Percentiles rank a stretch among this genome's conserved stretches.
Conservation (phyloP, 331 rosid genomes). For the Rosa hybrid region DNA sequence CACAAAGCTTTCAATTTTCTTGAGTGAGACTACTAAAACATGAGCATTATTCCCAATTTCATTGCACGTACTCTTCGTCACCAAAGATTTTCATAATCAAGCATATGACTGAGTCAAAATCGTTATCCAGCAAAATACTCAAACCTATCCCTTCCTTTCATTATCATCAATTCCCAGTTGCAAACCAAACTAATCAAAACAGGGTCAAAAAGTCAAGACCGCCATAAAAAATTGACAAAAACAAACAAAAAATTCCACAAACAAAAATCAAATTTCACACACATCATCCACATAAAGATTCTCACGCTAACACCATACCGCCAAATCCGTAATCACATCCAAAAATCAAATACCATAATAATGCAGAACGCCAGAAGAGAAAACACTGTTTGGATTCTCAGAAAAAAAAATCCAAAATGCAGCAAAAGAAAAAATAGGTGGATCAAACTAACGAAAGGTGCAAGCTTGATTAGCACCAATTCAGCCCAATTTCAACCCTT, state of each 20-base stretch:
- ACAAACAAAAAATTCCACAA: neutral
- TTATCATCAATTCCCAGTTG: neutral
- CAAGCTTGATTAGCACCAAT: neutral
- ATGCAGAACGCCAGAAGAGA: neutral
- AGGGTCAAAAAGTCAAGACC: neutral
- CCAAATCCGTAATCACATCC: neutral
- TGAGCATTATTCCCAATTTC: neutral
- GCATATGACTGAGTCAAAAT: neutral
- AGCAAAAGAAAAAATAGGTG: neutral
- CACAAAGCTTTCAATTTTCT: neutral
- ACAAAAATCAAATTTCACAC: neutral
- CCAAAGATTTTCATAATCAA: neutral
- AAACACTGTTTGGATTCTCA: slow-evolving; percentile 9
- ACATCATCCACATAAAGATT: neutral
- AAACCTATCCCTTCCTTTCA: neutral
- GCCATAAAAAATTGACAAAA: neutral
- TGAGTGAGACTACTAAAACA: neutral
- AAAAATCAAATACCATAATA: neutral
- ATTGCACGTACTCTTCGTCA: neutral
- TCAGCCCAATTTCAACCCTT: neutral
- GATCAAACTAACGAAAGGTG: neutral
- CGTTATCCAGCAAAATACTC: too few species aligned
- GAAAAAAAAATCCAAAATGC: neutral
- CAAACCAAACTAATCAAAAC: neutral
- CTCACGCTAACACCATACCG: neutral